Base-by-base conservation (phyloP, 495 filamentous ascomycete genomes). In the Trichoderma reesei region DNA sequence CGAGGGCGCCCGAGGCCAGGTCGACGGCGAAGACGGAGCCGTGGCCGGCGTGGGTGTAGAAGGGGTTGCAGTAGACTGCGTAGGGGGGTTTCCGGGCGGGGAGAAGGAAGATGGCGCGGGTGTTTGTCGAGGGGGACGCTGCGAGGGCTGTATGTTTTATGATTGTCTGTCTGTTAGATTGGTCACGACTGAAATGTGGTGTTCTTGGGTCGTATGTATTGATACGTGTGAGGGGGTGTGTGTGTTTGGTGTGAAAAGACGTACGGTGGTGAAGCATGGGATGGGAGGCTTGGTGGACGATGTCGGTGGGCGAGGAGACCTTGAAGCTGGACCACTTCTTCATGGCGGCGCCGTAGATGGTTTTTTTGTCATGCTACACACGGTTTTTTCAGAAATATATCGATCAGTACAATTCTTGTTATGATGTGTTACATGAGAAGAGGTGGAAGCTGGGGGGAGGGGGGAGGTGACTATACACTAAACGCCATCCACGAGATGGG, bases 401-500 rank as follows among this genome's bases (percentile, higher is more conserved):
- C 36, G 59, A 38, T 36, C n/a, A 48, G 44, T 48, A 1, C 20
- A 18, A 3, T 5, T 26, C 44, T 65, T 54, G 62, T 2, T 48
- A 14, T n/a, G n/a, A n/a, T n/a, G n/a, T n/a, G n/a, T n/a, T n/a
- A n/a, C n/a, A n/a, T n/a, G n/a, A n/a, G n/a, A n/a, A n/a, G n/a
- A n/a, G n/a, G n/a, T n/a, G n/a, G n/a, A n/a, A n/a, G n/a, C n/a
- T n/a, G n/a, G n/a, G n/a, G n/a, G n/a, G n/a, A n/a, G 38, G 18
- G 51, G 14, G 16, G 16, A 8, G 9, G 3, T 11, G 37, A 16
- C 73, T 83, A 73, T 78, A 89, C 88, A 70, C 90, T 87, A 69
- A 92, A 91, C 46, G 88, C 87, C 86, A 94, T 91, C 90, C 90
- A 94, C 68, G 89, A 92, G 69, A 94, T 92, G 3, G 90, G 87